These are phyloP conservation scores for Stemphylium vesicarium DNA, from an alignment of 2,329 filamentous ascomycete species.

Conservation along the genomic window DNA sequence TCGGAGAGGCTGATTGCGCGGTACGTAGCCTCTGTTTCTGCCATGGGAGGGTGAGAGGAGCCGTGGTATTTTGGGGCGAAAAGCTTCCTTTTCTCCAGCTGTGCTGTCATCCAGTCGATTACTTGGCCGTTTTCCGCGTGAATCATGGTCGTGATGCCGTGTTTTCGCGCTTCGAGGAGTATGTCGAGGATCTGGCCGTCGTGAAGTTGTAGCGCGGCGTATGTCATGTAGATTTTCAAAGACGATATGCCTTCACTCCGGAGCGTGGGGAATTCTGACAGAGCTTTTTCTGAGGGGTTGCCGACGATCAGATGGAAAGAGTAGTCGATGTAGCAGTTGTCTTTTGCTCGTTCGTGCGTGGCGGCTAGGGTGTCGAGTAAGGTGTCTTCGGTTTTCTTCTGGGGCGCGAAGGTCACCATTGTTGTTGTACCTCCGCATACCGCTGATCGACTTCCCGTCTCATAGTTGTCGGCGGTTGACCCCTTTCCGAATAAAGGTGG, in stretches of 20 bases:
- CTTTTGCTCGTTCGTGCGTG: constrained; percentile 52
- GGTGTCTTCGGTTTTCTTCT: constrained; percentile 53
- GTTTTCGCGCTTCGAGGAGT: constrained; percentile 49
- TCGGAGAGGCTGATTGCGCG: constrained; percentile 59
- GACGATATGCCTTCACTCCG: constrained; percentile 47
- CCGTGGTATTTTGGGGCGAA: constrained; percentile 61
- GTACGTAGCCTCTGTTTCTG: constrained; percentile 61
- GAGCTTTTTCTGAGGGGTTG: constrained; percentile 43
- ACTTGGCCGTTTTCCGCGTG: constrained; percentile 63
- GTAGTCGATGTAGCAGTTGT: constrained; percentile 58
- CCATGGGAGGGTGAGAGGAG: constrained; percentile 57
- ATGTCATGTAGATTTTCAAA: constrained; percentile 55
- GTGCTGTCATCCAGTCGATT: constrained; percentile 61
- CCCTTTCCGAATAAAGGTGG: constrained; percentile 55
- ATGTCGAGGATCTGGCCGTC: constrained; percentile 50
- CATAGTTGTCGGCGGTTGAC: constrained; percentile 49
- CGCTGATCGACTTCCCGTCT: constrained; percentile 53
- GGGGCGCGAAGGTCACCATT: constrained; percentile 57
- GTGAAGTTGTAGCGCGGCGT: constrained; percentile 49
- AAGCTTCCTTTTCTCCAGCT: constrained; percentile 57
- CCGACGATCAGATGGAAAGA: constrained; percentile 51
- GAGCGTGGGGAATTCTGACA: constrained; percentile 46
- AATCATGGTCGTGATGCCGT: constrained; percentile 61
- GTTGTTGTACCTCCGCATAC: constrained; percentile 59
- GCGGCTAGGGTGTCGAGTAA: constrained; percentile 53